A percentile compares a stretch with the other conserved stretches of the same genome.
Conservation (phyloP, 768 basidiomycete species). For the Leccinum uliginosum region DNA sequence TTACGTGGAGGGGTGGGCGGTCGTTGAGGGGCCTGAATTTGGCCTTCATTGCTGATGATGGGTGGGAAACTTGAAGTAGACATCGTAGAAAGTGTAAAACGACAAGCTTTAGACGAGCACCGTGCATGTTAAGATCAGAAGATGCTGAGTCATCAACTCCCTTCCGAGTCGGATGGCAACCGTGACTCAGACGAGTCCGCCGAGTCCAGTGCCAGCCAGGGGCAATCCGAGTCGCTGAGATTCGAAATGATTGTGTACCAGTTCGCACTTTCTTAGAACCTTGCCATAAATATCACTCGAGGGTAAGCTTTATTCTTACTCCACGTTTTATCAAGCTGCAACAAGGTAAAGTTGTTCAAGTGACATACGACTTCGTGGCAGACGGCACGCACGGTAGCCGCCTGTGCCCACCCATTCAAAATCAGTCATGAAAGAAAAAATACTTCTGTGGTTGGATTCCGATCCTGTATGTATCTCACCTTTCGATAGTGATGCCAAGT, state of each 20-base stretch:
- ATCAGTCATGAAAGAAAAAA: slow-evolving; percentile 11
- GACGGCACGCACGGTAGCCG: no score
- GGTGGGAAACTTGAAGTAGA: slow-evolving; percentile 20
- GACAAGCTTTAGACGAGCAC: background rate
- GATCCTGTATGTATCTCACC: slow-evolving; percentile 49
- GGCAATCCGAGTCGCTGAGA: no score
- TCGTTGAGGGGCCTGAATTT: slow-evolving; percentile 50
- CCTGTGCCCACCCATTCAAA: background rate
- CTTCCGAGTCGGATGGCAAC: background rate
- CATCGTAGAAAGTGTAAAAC: slow-evolving; percentile 10
- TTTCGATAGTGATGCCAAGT: background rate
- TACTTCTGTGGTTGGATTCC: slow-evolving; percentile 55
- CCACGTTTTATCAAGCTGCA: no score
- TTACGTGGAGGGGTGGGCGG: slow-evolving; percentile 72
- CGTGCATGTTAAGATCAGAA: slow-evolving; percentile 19
- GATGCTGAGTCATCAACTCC: slow-evolving; percentile 7
- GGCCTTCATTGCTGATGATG: slow-evolving; percentile 45
- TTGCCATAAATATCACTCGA: no score
- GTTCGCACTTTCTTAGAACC: no score
- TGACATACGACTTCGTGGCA: background rate
- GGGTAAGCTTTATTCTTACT: no score
- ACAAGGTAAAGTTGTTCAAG: no score
- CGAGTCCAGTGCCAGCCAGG: no score
- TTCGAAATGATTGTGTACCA: no score
- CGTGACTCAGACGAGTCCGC: no score